Base-by-base conservation (phyloP, 208 protist species). In the Histomonas meleagridis region DNA sequence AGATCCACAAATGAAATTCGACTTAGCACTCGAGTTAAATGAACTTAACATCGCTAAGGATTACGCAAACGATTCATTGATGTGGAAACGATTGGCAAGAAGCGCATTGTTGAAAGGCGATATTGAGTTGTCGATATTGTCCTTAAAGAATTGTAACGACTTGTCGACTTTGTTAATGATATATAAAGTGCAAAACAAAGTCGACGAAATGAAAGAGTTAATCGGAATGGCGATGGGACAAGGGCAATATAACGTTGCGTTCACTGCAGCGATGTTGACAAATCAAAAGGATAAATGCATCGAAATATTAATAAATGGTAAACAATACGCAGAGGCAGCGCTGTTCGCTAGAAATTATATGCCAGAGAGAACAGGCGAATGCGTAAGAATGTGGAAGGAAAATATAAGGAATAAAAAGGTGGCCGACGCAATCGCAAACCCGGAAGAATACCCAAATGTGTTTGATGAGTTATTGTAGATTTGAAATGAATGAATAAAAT, bases 401-500 rank as follows among this genome's bases (percentile, higher is more conserved):
- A 86, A 86, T 55, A n/a, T n/a, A 51, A 38, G 14, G 9, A 32
- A 1, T 38, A 23, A 86, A 28, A 48, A 23, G 28, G 26, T 86
- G 3, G 76, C 76, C 38, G 76, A 86, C 5, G 43, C 46, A 51
- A 43, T 86, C 55, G 76, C 76, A 38, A 46, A 86, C 38, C 76
- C 76, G 32, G 16, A 1, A 32, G 76, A 86, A 49, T 86, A 53
- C 16, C 76, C 76, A 18, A 55, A 86, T 86, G n/a, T 86, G 40
- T 86, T 86, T 86, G 76, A 86, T 32, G 70, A 81, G 23, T 26
- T 65, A n/a, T n/a, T n/a, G n/a, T n/a, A n/a, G n/a, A n/a, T n/a
- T n/a, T n/a, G n/a, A n/a, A n/a, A n/a, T n/a, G n/a, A n/a, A n/a
- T n/a, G n/a, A n/a, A n/a, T n/a, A n/a, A n/a, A n/a, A n/a, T n/a